Conservation (phyloP, 306 rosid genomes). For the Quercus dentata region DNA sequence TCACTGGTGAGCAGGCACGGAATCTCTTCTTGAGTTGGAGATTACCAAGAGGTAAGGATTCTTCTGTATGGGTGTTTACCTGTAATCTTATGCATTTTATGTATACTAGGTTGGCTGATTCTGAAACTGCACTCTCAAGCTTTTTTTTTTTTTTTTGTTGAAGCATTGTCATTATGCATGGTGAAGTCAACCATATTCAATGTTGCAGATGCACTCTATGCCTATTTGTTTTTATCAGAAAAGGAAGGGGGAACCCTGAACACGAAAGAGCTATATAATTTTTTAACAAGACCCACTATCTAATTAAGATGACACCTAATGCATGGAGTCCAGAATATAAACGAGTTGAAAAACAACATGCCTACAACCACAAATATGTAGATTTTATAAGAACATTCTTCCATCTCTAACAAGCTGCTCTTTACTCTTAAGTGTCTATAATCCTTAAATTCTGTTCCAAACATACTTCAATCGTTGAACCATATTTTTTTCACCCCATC, state of each 20-base stretch:
- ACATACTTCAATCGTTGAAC: background rate
- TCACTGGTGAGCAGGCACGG: conserved; percentile 95
- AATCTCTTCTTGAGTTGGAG: conserved; percentile 96
- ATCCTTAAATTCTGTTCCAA: background rate
- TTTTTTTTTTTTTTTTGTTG: background rate
- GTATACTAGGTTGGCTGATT: conserved; percentile 13
- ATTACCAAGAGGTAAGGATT: conserved; percentile 77
- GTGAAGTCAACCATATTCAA: background rate
- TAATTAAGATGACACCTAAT: background rate
- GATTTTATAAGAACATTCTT: background rate
- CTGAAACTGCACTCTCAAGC: background rate
- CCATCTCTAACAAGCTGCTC: background rate
- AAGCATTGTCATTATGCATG: background rate
- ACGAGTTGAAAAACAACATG: background rate
- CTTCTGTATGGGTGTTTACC: conserved; percentile 3
- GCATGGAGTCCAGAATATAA: background rate
- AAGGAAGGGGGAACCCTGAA: background rate
- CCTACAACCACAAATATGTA: background rate
- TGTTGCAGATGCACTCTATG: background rate
- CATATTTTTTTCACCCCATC: background rate
- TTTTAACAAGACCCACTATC: background rate
- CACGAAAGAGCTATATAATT: background rate
- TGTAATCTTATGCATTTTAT: conserved; percentile 8
- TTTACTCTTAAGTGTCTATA: background rate
- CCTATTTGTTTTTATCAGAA: conserved; percentile 5